Evolutionary conservation across 495 filamentous ascomycete species (phyloP), one percentile per base, ranked within the genome.

Genomic region (Penicillium lagena): DNA sequence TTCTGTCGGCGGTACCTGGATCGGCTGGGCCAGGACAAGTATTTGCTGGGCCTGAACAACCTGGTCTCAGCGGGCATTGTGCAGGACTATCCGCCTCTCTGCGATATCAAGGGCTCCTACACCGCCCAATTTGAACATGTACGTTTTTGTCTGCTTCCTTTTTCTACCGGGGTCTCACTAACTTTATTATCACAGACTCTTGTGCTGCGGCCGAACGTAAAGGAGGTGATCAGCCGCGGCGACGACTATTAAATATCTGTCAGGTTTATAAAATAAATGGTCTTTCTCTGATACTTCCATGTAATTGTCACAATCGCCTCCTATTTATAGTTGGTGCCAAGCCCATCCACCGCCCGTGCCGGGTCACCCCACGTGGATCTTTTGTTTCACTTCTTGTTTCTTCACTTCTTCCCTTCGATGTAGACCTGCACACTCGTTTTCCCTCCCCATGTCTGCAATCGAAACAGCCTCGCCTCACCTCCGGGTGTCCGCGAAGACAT

Each of bases 91-190:
- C 89, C 89, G 2, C 90, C 90, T 14, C 73, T 96, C 37, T 81
- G 82, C 47, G 90, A 96, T 72, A 81, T 89, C 68, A 95, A 95
- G 80, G 90, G 90, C 43, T 91, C 87, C 14, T 96, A 93, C 62
- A 95, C 90, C 13, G 90, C 90, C 49, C 90, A 96, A 66, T 95
- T 75, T 57, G 90, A 96, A 76, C 90, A 96, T 75, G 89, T 93
- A 71, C 76, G 86, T 69, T 15, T 63, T 30, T 34, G 47, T 28
- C 27, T 31, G 9, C 46, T 35, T 39, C 29, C 27, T 13, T 42
- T 9, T 6, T 39, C 41, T 10, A 22, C 12, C 7, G 13, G 12
- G 35, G 29, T 49, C 29, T 28, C 30, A 50, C 62, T 67, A 47
- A 68, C 62, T 51, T 37, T 31, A 13, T 29, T n/a, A 22, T 6